Percentiles rank a stretch among this genome's conserved stretches.
phyloP scores from a whole-genome alignment of 768 basidiomycete species.

The Podaxis pistillaris region DNA sequence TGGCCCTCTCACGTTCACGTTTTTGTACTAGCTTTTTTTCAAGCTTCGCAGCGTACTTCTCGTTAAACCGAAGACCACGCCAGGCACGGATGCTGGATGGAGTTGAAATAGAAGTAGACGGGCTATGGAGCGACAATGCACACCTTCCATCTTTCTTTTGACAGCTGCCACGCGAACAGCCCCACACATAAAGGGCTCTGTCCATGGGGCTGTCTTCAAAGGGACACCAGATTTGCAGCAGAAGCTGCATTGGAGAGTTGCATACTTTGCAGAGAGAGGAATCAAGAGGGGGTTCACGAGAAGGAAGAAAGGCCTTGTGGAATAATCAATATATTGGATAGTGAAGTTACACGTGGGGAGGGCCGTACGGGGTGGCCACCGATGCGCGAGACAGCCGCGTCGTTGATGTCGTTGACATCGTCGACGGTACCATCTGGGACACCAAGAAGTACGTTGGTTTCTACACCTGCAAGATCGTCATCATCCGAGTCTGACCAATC shows the following conservation, averaged over 20 bases:
- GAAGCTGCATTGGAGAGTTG: slow-evolving; percentile 70
- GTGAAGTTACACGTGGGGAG: slow-evolving; percentile 47
- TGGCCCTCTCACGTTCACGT: slow-evolving; percentile 36
- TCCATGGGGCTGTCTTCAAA: slow-evolving; percentile 85
- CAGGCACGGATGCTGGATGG: slow-evolving; percentile 72
- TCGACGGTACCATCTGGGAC: slow-evolving; percentile 75
- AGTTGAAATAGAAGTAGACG: neutral
- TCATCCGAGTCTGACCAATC: slow-evolving; percentile 85
- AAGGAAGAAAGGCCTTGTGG: slow-evolving; percentile 70
- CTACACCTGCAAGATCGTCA: slow-evolving; percentile 50
- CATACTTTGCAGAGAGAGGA: slow-evolving; percentile 75
- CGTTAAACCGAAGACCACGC: slow-evolving; percentile 72
- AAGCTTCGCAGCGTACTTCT: slow-evolving; percentile 72
- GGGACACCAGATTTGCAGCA: slow-evolving; percentile 89
- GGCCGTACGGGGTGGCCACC: slow-evolving; percentile 87
- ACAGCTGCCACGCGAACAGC: slow-evolving; percentile 67
- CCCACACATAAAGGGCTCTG: slow-evolving; percentile 84
- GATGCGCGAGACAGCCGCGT: slow-evolving; percentile 85
- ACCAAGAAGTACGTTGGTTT: slow-evolving; percentile 77
- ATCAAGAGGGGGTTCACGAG: slow-evolving; percentile 56
- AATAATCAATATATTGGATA: slow-evolving; percentile 43
- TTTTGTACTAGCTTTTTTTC: slow-evolving; percentile 49
- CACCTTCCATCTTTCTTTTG: slow-evolving; percentile 79
- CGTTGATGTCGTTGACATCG: slow-evolving; percentile 54
- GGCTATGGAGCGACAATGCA: neutral